Base-by-base conservation (phyloP, 768 basidiomycete genomes). In the Leccinellum rugosiceps region DNA sequence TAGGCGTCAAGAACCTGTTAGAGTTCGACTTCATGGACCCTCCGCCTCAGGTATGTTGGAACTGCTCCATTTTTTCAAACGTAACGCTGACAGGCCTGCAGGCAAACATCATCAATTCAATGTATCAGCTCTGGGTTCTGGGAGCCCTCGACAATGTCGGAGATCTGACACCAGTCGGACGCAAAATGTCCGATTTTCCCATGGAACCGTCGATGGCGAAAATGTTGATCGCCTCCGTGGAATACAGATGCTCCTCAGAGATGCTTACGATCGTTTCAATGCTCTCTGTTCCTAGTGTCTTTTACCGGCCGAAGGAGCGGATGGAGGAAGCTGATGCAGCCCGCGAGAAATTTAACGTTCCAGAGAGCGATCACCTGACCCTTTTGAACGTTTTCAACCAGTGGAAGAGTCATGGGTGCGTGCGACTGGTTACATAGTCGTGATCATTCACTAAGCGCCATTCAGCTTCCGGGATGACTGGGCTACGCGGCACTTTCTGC, bases 11-110 rank as follows among this genome's bases (percentile, higher is more conserved):
- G 78, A 94, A 98, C 69, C 75, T 98, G 43, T 81, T 99, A 21
- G 96, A 99, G 74, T 99, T 98, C 68, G 96, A 98, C 74, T 99
- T 99, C 70, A 98, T 99, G 97, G 97, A 99, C 71, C 97, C 97
- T n/a, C 97, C 97, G 21, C 97, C 97, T n/a, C 94, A 96, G 81
- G 92, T 88, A 64, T 54, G 72, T 62, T 48, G 49, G 30, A 49
- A 28, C 26, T 4, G 6, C 11, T 43, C 15, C 30, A 38, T 38
- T 15, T 38, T 15, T 31, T 1, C 2, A 6, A 25, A 32, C 0
- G 2, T n/a, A 26, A 44, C 17, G 47, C 28, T 61, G 53, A 64
- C 53, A 15, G 43, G 34, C 50, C 4, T 34, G 3, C 61, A 94
- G 88, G 92, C 92, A 53, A 98, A 98, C 69, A 99, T 98, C 64